These are phyloP conservation scores for Lipomyces spencermartinsiae DNA, from an alignment of 805 yeast species.

Conservation along the genomic window DNA sequence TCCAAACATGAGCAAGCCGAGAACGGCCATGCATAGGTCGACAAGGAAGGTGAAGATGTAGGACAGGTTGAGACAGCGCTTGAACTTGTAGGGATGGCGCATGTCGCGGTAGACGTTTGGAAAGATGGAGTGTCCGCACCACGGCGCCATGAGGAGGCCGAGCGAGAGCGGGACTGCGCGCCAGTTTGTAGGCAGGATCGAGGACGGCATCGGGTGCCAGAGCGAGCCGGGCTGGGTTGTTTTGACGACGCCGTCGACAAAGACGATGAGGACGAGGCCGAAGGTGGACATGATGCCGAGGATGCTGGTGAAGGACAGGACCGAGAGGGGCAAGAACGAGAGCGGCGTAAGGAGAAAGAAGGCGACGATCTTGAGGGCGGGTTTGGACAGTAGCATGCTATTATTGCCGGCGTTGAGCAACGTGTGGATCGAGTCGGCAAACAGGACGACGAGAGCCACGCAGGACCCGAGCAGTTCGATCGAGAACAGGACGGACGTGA, in stretches of 20 bases:
- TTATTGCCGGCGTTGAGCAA: slow-evolving; percentile 45
- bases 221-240: slow-evolving; percentile 75
- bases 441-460: slow-evolving; percentile 77
- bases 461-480: slow-evolving; percentile 82
- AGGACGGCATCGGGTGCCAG: slow-evolving; percentile 65
- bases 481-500: slow-evolving; percentile 76
- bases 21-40: slow-evolving; percentile 65
- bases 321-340: slow-evolving; percentile 75
- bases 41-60: slow-evolving; percentile 64
- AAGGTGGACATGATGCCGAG: slow-evolving; percentile 75
- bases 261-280: slow-evolving; percentile 63
- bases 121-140: slow-evolving; percentile 85
- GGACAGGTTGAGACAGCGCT: slow-evolving; percentile 58
- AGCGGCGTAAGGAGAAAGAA: slow-evolving; percentile 75
- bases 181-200: slow-evolving; percentile 70
- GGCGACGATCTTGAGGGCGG: slow-evolving; percentile 68
- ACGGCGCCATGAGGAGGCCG: slow-evolving; percentile 59
- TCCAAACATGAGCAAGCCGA: slow-evolving; percentile 86
- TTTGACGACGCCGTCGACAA: slow-evolving; percentile 69
- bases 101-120: slow-evolving; percentile 78
- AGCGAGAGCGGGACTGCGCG: slow-evolving; percentile 52
- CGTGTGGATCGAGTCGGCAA: slow-evolving; percentile 84
- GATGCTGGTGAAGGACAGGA: slow-evolving; percentile 71
- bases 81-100: slow-evolving; percentile 70
- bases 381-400: slow-evolving; percentile 46